These are phyloP conservation scores for Magnusiomyces sp. DNA, from an alignment of 1,139 yeast species.

Conservation along the genomic window DNA sequence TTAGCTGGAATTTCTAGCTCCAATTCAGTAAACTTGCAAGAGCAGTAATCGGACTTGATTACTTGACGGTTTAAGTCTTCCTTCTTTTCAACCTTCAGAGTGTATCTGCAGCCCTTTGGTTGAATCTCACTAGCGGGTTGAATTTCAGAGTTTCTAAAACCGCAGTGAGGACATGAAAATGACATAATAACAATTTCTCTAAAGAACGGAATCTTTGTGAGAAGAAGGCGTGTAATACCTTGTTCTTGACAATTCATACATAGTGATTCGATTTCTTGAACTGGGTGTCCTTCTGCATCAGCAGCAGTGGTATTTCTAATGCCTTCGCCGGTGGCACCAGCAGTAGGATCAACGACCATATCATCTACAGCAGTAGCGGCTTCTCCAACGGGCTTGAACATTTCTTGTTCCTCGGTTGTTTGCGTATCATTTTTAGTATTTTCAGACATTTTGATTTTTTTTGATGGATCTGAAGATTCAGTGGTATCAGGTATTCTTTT, in stretches of 20 bases:
- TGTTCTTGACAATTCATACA: conserved; percentile 92
- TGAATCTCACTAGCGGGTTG: conserved; percentile 83
- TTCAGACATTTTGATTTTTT: conserved; percentile 2
- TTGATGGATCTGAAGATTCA: not conserved
- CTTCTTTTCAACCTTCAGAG: conserved; percentile 58
- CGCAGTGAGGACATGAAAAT: conserved; percentile 92
- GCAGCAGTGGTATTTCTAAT: conserved; percentile 36
- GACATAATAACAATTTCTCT: conserved; percentile 91
- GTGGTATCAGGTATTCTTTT: not conserved
- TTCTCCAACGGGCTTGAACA: conserved; percentile 23
- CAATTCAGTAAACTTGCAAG: conserved; percentile 73
- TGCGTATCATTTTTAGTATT: not conserved
- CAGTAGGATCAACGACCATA: conserved; percentile 18
- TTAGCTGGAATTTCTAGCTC: conserved; percentile 95
- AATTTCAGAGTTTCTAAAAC: conserved; percentile 80
- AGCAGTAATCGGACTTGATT: conserved; percentile 81
- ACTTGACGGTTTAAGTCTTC: conserved; percentile 83
- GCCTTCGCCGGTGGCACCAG: conserved; percentile 18
- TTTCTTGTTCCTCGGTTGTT: not conserved
- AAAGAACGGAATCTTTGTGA: conserved; percentile 88
- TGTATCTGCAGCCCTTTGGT: conserved; percentile 75
- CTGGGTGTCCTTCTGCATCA: conserved; percentile 92
- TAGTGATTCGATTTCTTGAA: conserved; percentile 86
- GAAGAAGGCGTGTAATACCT: conserved; percentile 73
- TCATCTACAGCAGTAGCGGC: conserved; percentile 23